phyloP scores from a whole-genome alignment of 768 basidiomycete genomes.

The Sutorius australiensis region DNA sequence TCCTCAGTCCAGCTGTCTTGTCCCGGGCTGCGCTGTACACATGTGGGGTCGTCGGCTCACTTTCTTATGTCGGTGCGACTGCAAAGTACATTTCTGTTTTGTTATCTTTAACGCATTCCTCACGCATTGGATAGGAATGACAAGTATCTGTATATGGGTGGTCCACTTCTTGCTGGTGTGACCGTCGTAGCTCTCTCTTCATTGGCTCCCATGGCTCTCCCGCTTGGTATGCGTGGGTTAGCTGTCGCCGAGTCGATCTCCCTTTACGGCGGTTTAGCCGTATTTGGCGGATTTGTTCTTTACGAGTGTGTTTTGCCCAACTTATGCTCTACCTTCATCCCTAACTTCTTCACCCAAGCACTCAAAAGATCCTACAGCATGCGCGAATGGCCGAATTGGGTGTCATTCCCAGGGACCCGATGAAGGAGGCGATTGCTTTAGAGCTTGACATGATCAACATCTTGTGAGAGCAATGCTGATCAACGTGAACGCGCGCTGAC shows the following conservation, averaged over 20 bases:
- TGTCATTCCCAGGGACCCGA: constrained; percentile 61
- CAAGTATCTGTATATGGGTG: constrained; percentile 82
- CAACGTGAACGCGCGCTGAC: constrained; percentile 7
- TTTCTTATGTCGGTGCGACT: constrained; percentile 86
- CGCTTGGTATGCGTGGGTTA: constrained; percentile 73
- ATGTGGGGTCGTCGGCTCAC: constrained; percentile 76
- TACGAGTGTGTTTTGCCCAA: constrained; percentile 60
- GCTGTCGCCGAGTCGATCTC: constrained; percentile 74
- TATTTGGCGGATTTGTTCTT: constrained; percentile 83
- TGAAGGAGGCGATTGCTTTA: constrained; percentile 73
- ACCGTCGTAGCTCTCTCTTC: constrained; percentile 83
- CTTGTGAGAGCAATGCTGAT: constrained; percentile 49
- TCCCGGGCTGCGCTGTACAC: constrained; percentile 88
- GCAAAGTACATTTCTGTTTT: constrained; percentile 50
- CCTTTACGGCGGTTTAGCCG: constrained; percentile 84
- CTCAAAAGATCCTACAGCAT: constrained; percentile 79
- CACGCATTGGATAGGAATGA: constrained; percentile 48
- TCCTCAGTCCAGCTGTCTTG: constrained; percentile 79
- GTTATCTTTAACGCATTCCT: neutral
- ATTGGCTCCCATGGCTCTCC: constrained; percentile 88
- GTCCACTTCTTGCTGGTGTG: constrained; percentile 83
- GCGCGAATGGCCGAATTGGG: constrained; percentile 73
- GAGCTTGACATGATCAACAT: constrained; percentile 91
- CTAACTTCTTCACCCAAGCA: constrained; percentile 35
- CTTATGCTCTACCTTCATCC: neutral